phyloP scores from a whole-genome alignment of 176 grass and related monocot genomes.

The Stipa capillata region DNA sequence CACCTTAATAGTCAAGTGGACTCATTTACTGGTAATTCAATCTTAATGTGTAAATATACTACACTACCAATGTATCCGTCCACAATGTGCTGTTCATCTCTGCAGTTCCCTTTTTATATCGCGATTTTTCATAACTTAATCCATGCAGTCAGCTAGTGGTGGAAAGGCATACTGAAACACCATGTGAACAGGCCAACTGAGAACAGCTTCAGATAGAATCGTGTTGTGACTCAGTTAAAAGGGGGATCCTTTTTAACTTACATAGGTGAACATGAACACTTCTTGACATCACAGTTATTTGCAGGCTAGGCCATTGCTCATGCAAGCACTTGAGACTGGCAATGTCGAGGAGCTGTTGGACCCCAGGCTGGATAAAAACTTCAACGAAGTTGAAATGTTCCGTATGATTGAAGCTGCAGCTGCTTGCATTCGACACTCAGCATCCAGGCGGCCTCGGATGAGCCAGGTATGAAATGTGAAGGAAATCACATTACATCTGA shows the following conservation, averaged over 20 bases:
- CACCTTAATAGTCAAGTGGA: too few species aligned
- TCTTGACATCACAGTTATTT: constrained; percentile 12
- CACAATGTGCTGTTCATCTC: neutral
- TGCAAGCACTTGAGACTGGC: constrained; percentile 45
- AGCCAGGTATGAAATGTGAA: constrained; percentile 43
- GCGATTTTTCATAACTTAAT: neutral
- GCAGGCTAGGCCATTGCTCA: constrained; percentile 76
- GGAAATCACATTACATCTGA: neutral
- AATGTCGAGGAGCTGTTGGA: constrained; percentile 44
- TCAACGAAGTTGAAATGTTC: constrained; percentile 46
- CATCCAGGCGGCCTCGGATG: constrained; percentile 53
- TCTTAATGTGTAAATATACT: neutral
- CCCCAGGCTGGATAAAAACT: constrained; percentile 42
- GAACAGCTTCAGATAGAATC: neutral
- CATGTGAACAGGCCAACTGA: neutral
- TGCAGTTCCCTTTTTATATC: neutral
- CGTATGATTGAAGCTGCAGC: constrained; percentile 74
- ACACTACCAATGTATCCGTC: neutral
- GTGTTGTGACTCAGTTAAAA: neutral
- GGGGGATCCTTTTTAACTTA: too few species aligned
- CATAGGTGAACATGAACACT: neutral
- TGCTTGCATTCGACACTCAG: constrained; percentile 57
- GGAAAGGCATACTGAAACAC: neutral
- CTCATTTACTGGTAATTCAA: neutral
- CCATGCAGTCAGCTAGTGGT: neutral